Conservation (phyloP, 148 eudicot genomes). For the Dianthus caryophyllus region DNA sequence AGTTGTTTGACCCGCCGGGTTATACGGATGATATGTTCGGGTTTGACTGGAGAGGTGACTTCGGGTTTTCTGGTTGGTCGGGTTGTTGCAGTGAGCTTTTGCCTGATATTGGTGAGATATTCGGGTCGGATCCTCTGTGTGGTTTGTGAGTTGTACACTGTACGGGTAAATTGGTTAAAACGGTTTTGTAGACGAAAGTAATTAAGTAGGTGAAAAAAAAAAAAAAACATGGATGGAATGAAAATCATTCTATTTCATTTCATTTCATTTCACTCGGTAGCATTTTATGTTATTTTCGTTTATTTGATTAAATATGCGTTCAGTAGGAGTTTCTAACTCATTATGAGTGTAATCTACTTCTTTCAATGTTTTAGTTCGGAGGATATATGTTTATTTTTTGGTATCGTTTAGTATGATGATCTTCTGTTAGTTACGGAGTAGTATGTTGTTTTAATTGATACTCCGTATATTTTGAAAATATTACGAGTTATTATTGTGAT, state of each 20-base stretch:
- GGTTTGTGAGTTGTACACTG: conserved; percentile 24
- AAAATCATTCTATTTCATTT: too few relatives aligned
- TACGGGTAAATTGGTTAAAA: neutral
- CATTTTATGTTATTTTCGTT: neutral
- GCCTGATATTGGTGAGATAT: conserved; percentile 63
- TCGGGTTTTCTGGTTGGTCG: conserved; percentile 38
- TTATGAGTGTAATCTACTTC: too few relatives aligned
- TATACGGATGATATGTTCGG: conserved; percentile 21
- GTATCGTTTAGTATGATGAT: too few relatives aligned
- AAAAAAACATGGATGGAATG: neutral
- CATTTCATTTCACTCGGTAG: neutral
- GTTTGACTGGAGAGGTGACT: conserved; percentile 15
- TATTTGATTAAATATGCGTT: too few relatives aligned
- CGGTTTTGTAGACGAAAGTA: conserved; percentile 13
- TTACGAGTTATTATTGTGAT: too few relatives aligned
- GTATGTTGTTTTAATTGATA: neutral
- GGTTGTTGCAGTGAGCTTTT: conserved; percentile 36
- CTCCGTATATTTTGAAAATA: neutral
- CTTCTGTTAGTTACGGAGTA: too few relatives aligned
- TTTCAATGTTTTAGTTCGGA: too few relatives aligned
- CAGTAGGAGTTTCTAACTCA: too few relatives aligned
- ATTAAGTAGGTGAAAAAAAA: neutral
- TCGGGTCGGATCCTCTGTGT: conserved; percentile 66
- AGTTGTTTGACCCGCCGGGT: conserved; percentile 35
- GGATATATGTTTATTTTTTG: too few relatives aligned